These are phyloP conservation scores for Backusella mclennaniae DNA, from an alignment of 192 early-diverging fungal genomes.

Conservation along the genomic window DNA sequence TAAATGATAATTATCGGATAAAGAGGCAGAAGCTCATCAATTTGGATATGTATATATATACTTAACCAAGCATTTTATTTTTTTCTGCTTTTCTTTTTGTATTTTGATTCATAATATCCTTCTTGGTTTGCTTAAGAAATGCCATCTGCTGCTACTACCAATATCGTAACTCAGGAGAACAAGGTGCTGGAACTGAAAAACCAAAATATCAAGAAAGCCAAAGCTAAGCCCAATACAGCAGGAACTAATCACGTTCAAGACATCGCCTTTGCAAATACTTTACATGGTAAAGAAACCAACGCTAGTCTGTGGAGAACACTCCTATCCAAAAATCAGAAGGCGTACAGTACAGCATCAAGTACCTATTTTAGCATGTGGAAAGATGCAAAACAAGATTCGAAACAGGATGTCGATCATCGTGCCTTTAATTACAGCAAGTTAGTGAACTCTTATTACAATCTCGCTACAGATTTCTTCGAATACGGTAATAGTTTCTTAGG, in stretches of 20 bases:
- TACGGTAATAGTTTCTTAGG: constrained; percentile 34
- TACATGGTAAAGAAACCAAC: constrained; percentile 50
- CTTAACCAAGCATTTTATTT: background rate
- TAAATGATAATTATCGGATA: background rate
- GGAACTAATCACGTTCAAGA: constrained; percentile 43
- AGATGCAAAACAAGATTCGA: constrained; percentile 40
- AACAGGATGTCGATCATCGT: constrained; percentile 63
- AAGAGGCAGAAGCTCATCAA: background rate
- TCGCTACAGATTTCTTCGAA: constrained; percentile 80
- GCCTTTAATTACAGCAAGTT: constrained; percentile 60
- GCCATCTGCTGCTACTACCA: background rate
- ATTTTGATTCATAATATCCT: background rate
- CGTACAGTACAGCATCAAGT: constrained; percentile 59
- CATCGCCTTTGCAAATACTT: constrained; percentile 44
- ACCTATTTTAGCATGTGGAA: constrained; percentile 74
- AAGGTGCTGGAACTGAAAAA: background rate
- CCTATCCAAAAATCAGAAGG: constrained; percentile 62
- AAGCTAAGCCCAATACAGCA: constrained; percentile 21
- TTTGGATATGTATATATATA: background rate
- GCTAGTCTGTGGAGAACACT: constrained; percentile 43
- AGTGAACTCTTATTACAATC: constrained; percentile 81
- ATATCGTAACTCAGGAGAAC: background rate
- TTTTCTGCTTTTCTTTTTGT: background rate
- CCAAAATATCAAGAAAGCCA: background rate
- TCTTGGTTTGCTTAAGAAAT: background rate